Evolutionary conservation across 257 asterid species (phyloP).

Genomic region (Rhazya stricta): DNA sequence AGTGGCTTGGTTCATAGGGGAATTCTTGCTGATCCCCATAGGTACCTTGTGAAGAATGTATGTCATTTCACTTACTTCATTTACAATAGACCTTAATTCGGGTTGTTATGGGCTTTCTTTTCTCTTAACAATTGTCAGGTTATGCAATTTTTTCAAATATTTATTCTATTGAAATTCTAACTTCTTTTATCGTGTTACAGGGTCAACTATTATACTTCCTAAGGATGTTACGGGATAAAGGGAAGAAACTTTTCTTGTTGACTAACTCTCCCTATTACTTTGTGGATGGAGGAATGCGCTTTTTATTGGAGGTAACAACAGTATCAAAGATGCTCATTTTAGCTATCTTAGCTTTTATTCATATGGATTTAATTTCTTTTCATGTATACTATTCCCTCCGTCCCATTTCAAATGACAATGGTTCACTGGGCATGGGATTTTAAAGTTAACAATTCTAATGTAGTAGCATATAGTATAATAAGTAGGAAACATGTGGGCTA

Average conservation of each 20-base stretch:
- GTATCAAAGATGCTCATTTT: slow-evolving; percentile 7
- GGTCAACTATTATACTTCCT: slow-evolving; percentile 66
- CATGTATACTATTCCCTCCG: not conserved
- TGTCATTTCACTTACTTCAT: slow-evolving; percentile 18
- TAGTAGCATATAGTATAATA: not conserved
- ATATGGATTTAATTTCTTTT: not conserved
- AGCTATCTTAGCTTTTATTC: slow-evolving; percentile 6
- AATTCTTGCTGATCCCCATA: slow-evolving; percentile 74
- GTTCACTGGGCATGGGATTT: not conserved
- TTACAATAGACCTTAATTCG: slow-evolving; percentile 5
- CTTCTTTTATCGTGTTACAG: slow-evolving; percentile 35
- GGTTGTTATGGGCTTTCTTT: not conserved
- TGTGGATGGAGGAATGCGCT: slow-evolving; percentile 97
- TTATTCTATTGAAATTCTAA: slow-evolving; percentile 10
- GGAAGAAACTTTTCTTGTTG: slow-evolving; percentile 88
- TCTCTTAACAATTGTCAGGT: not conserved
- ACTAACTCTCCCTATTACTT: slow-evolving; percentile 91
- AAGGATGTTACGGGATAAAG: slow-evolving; percentile 77
- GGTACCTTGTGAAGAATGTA: slow-evolving; percentile 87
- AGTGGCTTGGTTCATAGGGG: slow-evolving; percentile 88
- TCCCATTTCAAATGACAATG: not conserved
- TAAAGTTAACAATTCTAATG: not conserved
- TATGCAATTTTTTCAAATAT: not conserved
- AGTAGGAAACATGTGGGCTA: not conserved
- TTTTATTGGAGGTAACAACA: slow-evolving; percentile 72